Evolutionary conservation across 257 asterid species (phyloP), one percentile per base, ranked within the genome.

Genomic region (Hygrophila difformis): DNA sequence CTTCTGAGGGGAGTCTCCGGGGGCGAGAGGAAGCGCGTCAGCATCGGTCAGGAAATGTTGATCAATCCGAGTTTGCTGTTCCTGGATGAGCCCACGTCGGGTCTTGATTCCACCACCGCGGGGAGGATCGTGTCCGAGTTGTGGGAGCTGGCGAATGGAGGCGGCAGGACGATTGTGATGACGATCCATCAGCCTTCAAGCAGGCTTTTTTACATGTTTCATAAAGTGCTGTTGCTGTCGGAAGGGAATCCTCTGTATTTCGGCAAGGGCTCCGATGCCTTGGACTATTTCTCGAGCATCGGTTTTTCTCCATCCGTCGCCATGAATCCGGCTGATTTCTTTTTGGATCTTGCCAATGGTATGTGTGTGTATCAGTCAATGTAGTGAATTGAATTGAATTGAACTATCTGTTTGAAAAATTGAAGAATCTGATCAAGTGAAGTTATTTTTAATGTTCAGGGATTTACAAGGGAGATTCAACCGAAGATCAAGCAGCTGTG

Each of bases 181-280:
- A 74, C 93, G 12, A 66, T 81, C 18, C 93, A 81, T 48, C 93
- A 81, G 51, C 83, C 87, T 0, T 81, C 93, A n/a, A 81, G 93
- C 31, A 64, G 84, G 66, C 54, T 81, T 23, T 81, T 43, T 49
- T 73, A 81, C 42, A 59, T 74, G 87, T 81, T 81, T 46, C 87
- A 77, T 22, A 77, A 74, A 63, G 82, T 81, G 3, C 52, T 60
- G n/a, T 39, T 60, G 47, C 16, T 69, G 49, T 56, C 62, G 18
- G 76, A 60, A 19, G 76, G 69, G 9, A 57, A 64, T 33, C 65
- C 63, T 24, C 8, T 69, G 48, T 69, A 60, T 40, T 56, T 55
- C 3, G 56, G 76, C 18, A 52, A 56, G 38, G 65, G 62, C 17
- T 55, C 44, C 1, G 17, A 12, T 17, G 65, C 72, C 10, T 15